Percentiles rank a stretch among this genome's conserved stretches.
These are phyloP conservation scores for Penicillium macrosclerotiorum DNA, from an alignment of 495 filamentous ascomycete species.

Conservation along the genomic window DNA sequence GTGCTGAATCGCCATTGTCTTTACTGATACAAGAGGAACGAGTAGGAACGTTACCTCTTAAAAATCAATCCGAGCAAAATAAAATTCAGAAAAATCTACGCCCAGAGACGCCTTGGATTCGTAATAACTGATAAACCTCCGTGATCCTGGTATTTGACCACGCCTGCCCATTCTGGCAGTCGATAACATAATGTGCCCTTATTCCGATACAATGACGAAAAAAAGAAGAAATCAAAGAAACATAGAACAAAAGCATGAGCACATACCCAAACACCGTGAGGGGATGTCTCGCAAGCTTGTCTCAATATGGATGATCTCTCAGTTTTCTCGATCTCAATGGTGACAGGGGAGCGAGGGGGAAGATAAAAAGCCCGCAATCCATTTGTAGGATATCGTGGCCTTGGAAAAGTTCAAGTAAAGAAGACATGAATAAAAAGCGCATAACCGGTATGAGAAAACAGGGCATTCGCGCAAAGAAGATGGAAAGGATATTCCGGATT, in stretches of 20 bases:
- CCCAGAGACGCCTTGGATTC: not conserved
- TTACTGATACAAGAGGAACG: no score
- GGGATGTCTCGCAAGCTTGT: not conserved
- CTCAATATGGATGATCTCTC: conserved; percentile 1
- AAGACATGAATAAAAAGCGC: conserved; percentile 10
- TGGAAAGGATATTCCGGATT: not conserved
- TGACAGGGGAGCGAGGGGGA: no score
- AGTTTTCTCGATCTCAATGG: conserved; percentile 5
- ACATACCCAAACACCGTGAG: no score
- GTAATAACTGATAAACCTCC: not conserved
- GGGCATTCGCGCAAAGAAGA: not conserved
- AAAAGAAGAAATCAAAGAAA: not conserved
- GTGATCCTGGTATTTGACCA: conserved; percentile 4
- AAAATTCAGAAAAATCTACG: not conserved
- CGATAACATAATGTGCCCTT: conserved; percentile 6
- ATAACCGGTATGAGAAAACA: not conserved
- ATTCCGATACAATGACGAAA: conserved; percentile 6
- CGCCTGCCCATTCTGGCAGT: conserved; percentile 1
- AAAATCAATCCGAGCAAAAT: not conserved
- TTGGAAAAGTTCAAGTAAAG: not conserved
- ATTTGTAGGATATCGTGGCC: no score
- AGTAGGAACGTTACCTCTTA: no score
- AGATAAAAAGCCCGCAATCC: no score
- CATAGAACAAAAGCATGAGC: not conserved
- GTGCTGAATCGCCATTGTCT: no score